Evolutionary conservation across 805 yeast genomes (phyloP).

Genomic region (Ogataea nonfermentans): DNA sequence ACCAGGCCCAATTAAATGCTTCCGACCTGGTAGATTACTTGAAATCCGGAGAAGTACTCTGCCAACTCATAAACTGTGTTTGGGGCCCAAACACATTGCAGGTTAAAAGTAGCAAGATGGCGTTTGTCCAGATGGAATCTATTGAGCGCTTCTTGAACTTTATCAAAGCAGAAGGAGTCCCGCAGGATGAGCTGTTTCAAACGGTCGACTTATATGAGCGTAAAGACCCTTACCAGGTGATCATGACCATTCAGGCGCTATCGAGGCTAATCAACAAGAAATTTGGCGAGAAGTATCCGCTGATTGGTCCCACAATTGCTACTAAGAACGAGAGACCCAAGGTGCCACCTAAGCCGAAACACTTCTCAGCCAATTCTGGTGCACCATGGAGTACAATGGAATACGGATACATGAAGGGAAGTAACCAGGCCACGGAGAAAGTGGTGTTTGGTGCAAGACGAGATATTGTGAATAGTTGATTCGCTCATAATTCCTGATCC

Average conservation of each 20-base stretch:
- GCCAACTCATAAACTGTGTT: constrained; percentile 44
- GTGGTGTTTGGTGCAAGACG: constrained; percentile 54
- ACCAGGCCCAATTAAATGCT: constrained; percentile 20
- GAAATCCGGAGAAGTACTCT: constrained; percentile 60
- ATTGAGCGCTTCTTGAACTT: constrained; percentile 67
- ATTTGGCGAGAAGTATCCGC: constrained; percentile 45
- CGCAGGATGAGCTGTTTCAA: constrained; percentile 78
- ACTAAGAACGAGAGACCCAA: constrained; percentile 47
- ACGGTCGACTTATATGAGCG: constrained; percentile 73
- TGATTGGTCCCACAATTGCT: constrained; percentile 58
- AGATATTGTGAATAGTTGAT: constrained; percentile 36
- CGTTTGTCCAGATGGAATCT: constrained; percentile 83
- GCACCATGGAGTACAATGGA: constrained; percentile 54
- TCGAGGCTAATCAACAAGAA: constrained; percentile 64
- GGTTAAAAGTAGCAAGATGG: constrained; percentile 65
- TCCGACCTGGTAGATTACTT: constrained; percentile 53
- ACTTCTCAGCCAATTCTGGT: constrained; percentile 36
- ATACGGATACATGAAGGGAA: constrained; percentile 60
- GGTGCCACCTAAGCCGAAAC: constrained; percentile 55
- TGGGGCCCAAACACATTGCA: constrained; percentile 39
- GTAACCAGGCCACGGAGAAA: constrained; percentile 51
- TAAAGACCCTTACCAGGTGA: constrained; percentile 74
- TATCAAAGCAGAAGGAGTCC: constrained; percentile 64
- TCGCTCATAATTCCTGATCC: neutral
- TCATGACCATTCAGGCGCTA: constrained; percentile 70